A percentile compares a stretch with the other conserved stretches of the same genome.
These are phyloP conservation scores for Metschnikowia shivogae DNA, from an alignment of 805 yeast genomes.

Conservation along the genomic window DNA sequence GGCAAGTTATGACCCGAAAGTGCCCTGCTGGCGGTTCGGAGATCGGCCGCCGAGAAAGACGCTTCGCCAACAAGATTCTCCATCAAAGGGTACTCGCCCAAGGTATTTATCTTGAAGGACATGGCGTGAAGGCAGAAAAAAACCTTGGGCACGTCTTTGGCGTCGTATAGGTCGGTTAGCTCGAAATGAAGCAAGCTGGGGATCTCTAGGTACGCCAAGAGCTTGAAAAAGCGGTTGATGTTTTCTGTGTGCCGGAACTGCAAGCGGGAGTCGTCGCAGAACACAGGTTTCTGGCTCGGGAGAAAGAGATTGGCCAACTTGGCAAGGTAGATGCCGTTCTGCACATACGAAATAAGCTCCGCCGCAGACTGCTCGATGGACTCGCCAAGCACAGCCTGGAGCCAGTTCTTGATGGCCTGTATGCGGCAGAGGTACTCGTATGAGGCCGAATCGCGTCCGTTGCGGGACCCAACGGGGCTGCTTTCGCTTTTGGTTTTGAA, in stretches of 20 bases:
- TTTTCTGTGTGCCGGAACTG: constrained; percentile 92
- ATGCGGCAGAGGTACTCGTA: constrained; percentile 81
- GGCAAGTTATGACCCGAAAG: constrained; percentile 68
- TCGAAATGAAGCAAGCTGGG: constrained; percentile 91
- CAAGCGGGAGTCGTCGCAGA: constrained; percentile 51
- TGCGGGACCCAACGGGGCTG: not conserved
- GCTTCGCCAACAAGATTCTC: constrained; percentile 58
- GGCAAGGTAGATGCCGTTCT: constrained; percentile 85
- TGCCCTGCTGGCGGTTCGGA: constrained; percentile 65
- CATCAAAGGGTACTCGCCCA: constrained; percentile 57
- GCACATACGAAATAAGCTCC: constrained; percentile 59
- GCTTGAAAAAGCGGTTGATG: constrained; percentile 74
- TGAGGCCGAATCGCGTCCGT: constrained; percentile 28
- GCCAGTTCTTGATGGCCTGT: constrained; percentile 79
- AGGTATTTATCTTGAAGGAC: constrained; percentile 63
- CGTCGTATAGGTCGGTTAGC: constrained; percentile 87
- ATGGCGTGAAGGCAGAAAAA: constrained; percentile 90
- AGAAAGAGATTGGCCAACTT: constrained; percentile 68
- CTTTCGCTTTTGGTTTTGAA: constrained; percentile 24
- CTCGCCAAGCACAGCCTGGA: constrained; percentile 59
- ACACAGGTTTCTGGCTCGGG: constrained; percentile 56
- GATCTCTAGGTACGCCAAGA: constrained; percentile 64
- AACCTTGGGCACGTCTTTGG: constrained; percentile 88
- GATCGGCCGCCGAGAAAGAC: constrained; percentile 63
- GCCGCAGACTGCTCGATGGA: constrained; percentile 50